Conservation (phyloP, 1,284 basidiomycete species). For the Fomitiporia mediterranea region DNA sequence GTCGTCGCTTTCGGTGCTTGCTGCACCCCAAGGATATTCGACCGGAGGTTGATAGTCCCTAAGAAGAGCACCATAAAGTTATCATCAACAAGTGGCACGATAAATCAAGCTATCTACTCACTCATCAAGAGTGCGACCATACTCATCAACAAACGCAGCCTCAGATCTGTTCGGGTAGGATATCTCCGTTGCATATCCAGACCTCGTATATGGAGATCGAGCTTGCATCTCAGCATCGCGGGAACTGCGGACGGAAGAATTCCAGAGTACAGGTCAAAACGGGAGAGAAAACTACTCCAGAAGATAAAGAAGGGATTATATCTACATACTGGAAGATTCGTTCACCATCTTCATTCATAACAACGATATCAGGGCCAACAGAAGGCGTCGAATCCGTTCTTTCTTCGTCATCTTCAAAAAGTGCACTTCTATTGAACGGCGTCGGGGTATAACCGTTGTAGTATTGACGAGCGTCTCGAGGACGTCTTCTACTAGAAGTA, state of each 20-base stretch:
- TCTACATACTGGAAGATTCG: constrained; percentile 13
- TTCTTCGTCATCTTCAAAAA: constrained; percentile 11
- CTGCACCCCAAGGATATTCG: not conserved
- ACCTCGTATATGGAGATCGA: not conserved
- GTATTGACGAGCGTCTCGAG: not conserved
- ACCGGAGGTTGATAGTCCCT: not conserved
- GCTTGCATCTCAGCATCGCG: not conserved
- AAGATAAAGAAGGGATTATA: not conserved
- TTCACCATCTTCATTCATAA: constrained; percentile 15
- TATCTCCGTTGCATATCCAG: constrained; percentile 3
- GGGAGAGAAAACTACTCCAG: not conserved
- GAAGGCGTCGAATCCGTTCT: constrained; percentile 5
- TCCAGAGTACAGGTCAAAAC: no score
- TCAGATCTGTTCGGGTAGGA: not conserved
- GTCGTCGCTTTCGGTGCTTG: constrained; percentile 4
- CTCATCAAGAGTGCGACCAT: constrained; percentile 8
- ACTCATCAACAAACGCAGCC: constrained; percentile 5
- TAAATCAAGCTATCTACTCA: not conserved
- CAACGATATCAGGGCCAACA: constrained; percentile 12
- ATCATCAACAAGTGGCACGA: not conserved
- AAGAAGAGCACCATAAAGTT: not conserved
- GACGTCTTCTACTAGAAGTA: no score
- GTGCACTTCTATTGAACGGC: not conserved
- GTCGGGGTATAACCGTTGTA: not conserved
- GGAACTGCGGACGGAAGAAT: not conserved